These are phyloP conservation scores for Fusarium nanum DNA, from an alignment of 2,329 filamentous ascomycete species.

Conservation along the genomic window DNA sequence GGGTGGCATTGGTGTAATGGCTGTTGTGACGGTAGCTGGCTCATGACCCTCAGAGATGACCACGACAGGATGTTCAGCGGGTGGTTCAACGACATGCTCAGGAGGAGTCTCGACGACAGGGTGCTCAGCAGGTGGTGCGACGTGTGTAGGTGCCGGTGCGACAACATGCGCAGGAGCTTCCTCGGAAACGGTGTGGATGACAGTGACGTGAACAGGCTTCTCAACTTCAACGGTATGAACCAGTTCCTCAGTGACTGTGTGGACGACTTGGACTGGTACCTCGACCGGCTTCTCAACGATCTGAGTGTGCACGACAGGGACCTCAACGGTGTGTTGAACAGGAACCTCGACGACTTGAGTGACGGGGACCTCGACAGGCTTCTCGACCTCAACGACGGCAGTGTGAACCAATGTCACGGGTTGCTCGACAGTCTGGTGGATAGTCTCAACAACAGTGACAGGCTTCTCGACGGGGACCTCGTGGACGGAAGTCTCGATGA, in stretches of 20 bases:
- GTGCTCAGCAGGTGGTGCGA: not conserved
- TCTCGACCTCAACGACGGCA: conserved; percentile 10
- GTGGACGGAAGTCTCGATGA: conserved; percentile 10
- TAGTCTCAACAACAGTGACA: conserved; percentile 19
- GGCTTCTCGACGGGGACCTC: conserved; percentile 6
- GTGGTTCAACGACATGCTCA: conserved; percentile 2
- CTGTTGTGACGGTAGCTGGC: not conserved
- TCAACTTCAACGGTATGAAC: not conserved
- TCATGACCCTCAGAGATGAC: conserved; percentile 1
- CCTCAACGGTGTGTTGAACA: conserved; percentile 11
- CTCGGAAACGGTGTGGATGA: conserved; percentile 12
- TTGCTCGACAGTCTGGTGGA: not conserved
- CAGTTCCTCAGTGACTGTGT: conserved; percentile 4
- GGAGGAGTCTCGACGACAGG: not conserved
- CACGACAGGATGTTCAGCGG: not conserved
- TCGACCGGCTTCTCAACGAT: conserved; percentile 10
- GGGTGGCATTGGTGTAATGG: not conserved
- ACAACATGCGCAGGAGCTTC: not conserved
- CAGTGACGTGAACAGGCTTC: conserved; percentile 22
- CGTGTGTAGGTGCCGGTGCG: not conserved
- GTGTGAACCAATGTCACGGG: conserved; percentile 12
- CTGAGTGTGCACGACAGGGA: conserved; percentile 4
- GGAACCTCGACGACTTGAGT: conserved; percentile 3
- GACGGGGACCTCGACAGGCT: conserved; percentile 19
- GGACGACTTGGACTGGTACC: conserved; percentile 5